Evolutionary conservation across 2,329 filamentous ascomycete genomes (phyloP), one percentile per base, ranked within the genome.

Genomic region (Aureobasidium leucospermi): DNA sequence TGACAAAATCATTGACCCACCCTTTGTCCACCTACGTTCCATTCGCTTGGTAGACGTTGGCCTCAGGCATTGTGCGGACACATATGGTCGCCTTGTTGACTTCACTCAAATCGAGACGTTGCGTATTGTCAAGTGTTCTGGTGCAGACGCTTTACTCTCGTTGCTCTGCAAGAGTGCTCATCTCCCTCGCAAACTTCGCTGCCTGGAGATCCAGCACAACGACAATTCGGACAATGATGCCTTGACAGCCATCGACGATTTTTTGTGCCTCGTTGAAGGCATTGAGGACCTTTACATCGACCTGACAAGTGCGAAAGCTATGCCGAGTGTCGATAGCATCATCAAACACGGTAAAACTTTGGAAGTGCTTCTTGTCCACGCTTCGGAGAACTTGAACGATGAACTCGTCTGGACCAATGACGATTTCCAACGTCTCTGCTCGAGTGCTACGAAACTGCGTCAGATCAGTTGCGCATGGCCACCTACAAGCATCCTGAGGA

Each of bases 391-490:
- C 59, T 15, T 42, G 29, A 15, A 45, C 6, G 73, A 72, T n/a
- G 76, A 79, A 67, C 67, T 73, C 28, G 72, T 78, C 4, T 79
- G 75, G 65, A 71, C 74, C 57, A 70, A 70, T 42, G 67, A 72
- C 6, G 73, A 76, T 1, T 78, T 79, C 43, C 72, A 74, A 31
- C 71, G 75, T 60, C 76, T 80, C 31, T 78, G 76, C 67, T 75
- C 73, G 53, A 71, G 73, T 6, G 78, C 76, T 62, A 64, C 69
- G 9, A 62, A 70, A 31, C 63, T 80, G 13, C 75, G 78, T 61
- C 76, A 79, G 59, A 65, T 79, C 1, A 76, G 72, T 4, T 70
- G 76, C n/a, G 77, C 75, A 1, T 79, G 78, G 66, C 78, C 78
- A 6, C 48, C 63, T 4, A 77, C 76, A 1, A 77, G 73, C 63